These are phyloP conservation scores for Neonectria ditissima DNA, from an alignment of 2,329 filamentous ascomycete species.

Conservation along the genomic window DNA sequence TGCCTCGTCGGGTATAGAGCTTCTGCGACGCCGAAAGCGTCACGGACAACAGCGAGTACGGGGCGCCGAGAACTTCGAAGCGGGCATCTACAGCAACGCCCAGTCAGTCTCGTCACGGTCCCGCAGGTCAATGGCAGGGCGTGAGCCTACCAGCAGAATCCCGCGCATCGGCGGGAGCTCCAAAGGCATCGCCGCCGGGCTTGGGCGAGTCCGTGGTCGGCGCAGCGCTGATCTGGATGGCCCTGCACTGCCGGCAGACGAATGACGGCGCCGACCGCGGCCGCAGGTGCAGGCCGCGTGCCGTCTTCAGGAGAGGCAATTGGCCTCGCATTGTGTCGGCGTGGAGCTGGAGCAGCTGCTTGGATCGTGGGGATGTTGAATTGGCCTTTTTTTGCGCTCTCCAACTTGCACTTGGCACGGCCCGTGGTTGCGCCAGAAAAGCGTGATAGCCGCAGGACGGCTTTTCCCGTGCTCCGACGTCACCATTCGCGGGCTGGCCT, in stretches of 20 bases:
- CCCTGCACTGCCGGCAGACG: slow-evolving; percentile 67
- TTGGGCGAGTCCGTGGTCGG: slow-evolving; percentile 67
- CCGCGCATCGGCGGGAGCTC: slow-evolving; percentile 58
- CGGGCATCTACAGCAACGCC: slow-evolving; percentile 78
- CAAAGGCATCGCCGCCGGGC: slow-evolving; percentile 67
- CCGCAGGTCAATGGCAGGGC: slow-evolving; percentile 10
- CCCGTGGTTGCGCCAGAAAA: slow-evolving; percentile 31
- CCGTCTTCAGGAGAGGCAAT: slow-evolving; percentile 53
- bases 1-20: slow-evolving; percentile 91
- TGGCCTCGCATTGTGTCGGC: slow-evolving; percentile 57
- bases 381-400: neutral
- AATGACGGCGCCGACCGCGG: slow-evolving; percentile 48
- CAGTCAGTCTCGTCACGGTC: slow-evolving; percentile 29
- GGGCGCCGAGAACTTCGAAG: slow-evolving; percentile 92
- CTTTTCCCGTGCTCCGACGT: slow-evolving; percentile 48
- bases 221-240: slow-evolving; percentile 72
- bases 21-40: slow-evolving; percentile 93
- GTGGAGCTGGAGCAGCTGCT: slow-evolving; percentile 24
- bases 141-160: slow-evolving; percentile 62
- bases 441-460: slow-evolving; percentile 41
- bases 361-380: slow-evolving; percentile 7
- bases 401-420: slow-evolving; percentile 7
- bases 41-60: slow-evolving; percentile 94
- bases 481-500: slow-evolving; percentile 23
- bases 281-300: slow-evolving; percentile 48